Percentiles rank a stretch among this genome's conserved stretches.
phyloP scores from a whole-genome alignment of 768 basidiomycete species.

The Gymnopilus dilepis region DNA sequence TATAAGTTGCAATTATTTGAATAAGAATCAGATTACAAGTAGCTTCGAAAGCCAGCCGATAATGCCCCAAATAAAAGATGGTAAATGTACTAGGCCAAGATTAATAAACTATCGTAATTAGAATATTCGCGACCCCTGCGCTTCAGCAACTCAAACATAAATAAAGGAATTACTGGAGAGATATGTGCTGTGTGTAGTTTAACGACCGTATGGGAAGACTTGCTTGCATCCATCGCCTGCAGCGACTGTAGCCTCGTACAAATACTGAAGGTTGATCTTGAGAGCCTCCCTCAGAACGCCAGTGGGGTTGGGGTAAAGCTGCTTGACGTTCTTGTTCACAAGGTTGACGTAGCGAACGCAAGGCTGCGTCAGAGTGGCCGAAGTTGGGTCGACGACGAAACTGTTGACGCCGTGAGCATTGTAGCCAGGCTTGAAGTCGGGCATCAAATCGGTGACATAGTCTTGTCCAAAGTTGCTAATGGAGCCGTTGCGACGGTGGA shows the following conservation, averaged over 20 bases:
- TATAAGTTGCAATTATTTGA: no score
- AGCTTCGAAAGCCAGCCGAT: no score
- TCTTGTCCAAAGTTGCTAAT: constrained; percentile 12
- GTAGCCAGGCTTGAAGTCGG: constrained; percentile 22
- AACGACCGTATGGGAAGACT: constrained; percentile 20
- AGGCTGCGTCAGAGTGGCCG: constrained; percentile 14
- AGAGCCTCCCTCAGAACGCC: constrained; percentile 18
- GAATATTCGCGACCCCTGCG: no score
- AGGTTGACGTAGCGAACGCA: constrained; percentile 26
- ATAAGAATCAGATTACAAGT: no score
- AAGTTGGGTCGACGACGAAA: constrained; percentile 19
- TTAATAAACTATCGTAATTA: no score
- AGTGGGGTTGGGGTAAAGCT: constrained; percentile 24
- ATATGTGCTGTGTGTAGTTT: no score
- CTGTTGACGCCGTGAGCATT: constrained; percentile 20
- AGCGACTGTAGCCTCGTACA: constrained; percentile 13
- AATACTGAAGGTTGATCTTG: constrained; percentile 18
- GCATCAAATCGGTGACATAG: constrained; percentile 8
- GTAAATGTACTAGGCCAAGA: no score
- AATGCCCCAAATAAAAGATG: no score
- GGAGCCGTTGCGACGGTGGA: constrained; percentile 20
- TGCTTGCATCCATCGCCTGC: constrained; percentile 13
- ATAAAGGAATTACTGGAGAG: no score
- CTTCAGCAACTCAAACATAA: no score
- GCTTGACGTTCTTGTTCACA: constrained; percentile 21